Evolutionary conservation across 495 filamentous ascomycete species (phyloP).

Genomic region (Cryomyces antarcticus): DNA sequence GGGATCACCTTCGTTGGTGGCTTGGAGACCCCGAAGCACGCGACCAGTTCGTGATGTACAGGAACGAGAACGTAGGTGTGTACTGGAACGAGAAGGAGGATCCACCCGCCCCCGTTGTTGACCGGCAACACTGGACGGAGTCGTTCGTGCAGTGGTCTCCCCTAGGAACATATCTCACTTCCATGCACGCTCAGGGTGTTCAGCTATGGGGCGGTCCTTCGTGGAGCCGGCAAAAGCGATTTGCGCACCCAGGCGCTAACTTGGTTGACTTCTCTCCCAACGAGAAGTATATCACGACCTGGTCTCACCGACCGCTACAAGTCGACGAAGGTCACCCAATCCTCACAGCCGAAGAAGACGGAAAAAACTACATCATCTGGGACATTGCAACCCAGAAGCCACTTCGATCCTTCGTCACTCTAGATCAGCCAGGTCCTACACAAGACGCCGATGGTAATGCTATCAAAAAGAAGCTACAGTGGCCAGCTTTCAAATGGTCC

Average conservation of each 20-base stretch:
- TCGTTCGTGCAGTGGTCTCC: slow-evolving; percentile 96
- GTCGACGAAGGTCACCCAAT: slow-evolving; percentile 76
- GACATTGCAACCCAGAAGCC: slow-evolving; percentile 81
- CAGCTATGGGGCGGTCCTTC: slow-evolving; percentile 85
- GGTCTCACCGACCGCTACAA: slow-evolving; percentile 79
- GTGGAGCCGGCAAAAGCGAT: slow-evolving; percentile 79
- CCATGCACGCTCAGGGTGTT: slow-evolving; percentile 85
- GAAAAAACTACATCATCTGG: slow-evolving; percentile 98
- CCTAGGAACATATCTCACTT: slow-evolving; percentile 78
- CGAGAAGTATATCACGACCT: slow-evolving; percentile 87
- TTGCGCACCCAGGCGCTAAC: slow-evolving; percentile 87
- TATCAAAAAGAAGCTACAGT: slow-evolving; percentile 75
- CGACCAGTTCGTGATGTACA: slow-evolving; percentile 87
- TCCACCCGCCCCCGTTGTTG: slow-evolving; percentile 65
- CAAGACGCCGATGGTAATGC: slow-evolving; percentile 44
- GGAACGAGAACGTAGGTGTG: slow-evolving; percentile 72
- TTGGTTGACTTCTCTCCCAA: slow-evolving; percentile 85
- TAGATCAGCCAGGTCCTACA: slow-evolving; percentile 45
- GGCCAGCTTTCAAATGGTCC: slow-evolving; percentile 99
- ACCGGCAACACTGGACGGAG: slow-evolving; percentile 90
- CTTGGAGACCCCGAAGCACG: slow-evolving; percentile 67
- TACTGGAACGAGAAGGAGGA: slow-evolving; percentile 98
- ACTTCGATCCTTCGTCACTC: slow-evolving; percentile 74
- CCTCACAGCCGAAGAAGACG: slow-evolving; percentile 76
- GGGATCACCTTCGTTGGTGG: slow-evolving; percentile 90